Evolutionary conservation across 2,329 filamentous ascomycete genomes (phyloP).

Genomic region (Fusarium euwallaceae): DNA sequence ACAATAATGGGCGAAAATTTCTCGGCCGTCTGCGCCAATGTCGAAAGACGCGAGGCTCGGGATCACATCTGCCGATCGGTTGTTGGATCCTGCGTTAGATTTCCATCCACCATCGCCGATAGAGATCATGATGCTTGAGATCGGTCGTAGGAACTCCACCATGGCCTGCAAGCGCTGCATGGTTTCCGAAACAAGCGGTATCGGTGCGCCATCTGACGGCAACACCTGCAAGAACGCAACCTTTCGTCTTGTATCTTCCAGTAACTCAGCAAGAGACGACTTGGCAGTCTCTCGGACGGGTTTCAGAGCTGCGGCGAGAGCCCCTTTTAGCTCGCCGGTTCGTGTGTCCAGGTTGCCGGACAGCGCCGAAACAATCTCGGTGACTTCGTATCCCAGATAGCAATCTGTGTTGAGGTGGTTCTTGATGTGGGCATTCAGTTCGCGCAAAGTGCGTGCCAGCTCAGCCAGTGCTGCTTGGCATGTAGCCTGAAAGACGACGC

Average conservation of each 20-base stretch:
- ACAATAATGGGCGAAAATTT: conserved; percentile 91
- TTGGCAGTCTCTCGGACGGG: conserved; percentile 95
- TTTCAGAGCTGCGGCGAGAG: conserved; percentile 86
- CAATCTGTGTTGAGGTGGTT: conserved; percentile 90
- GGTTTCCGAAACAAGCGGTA: conserved; percentile 84
- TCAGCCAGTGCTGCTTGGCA: conserved; percentile 84
- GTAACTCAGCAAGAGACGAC: conserved; percentile 81
- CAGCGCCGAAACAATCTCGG: conserved; percentile 86
- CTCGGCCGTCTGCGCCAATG: conserved; percentile 86
- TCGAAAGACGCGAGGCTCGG: conserved; percentile 85
- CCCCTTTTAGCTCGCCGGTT: conserved; percentile 86
- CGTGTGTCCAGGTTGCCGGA: conserved; percentile 84
- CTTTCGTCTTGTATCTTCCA: conserved; percentile 84
- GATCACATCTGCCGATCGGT: conserved; percentile 72
- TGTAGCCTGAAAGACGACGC: conserved; percentile 80
- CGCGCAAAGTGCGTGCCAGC: conserved; percentile 85
- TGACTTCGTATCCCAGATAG: conserved; percentile 94
- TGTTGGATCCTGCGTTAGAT: conserved; percentile 61
- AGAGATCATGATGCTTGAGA: conserved; percentile 91
- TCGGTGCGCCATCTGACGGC: conserved; percentile 81
- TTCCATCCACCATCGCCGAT: conserved; percentile 95
- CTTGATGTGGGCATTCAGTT: conserved; percentile 92
- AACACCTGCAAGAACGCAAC: conserved; percentile 75
- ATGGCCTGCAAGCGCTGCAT: conserved; percentile 90
- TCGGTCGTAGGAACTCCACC: conserved; percentile 85